Evolutionary conservation across 257 asterid species (phyloP), one percentile per base, ranked within the genome.

Genomic region (Salvia miltiorrhiza): DNA sequence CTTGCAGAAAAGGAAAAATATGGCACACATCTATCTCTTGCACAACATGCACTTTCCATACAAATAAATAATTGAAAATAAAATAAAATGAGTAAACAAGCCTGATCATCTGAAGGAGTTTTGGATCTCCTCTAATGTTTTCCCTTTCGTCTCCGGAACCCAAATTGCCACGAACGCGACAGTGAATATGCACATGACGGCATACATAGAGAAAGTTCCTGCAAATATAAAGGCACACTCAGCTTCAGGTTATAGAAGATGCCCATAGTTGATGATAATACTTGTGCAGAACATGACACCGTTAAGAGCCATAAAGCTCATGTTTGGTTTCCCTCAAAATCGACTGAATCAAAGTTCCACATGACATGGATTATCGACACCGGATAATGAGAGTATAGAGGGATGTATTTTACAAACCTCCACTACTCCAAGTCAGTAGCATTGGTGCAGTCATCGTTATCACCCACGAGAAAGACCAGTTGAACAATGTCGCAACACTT

Each of bases 131-230:
- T 89, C 96, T 8, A 89, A 83, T 11, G 93, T 85, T 76, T 77
- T 92, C 1, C 97, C 97, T 73, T 89, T 92, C 0, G 97, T 92
- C 78, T 92, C 97, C 9, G 97, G 96, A 37, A 91, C 87, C 83
- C 83, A 87, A 58, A 89, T 75, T 4, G 88, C 17, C 53, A 76
- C 90, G 49, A 92, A 92, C 8, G 50, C 85, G 43, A 83, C 78
- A 0, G 95, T 68, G 21, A 87, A 49, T 20, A 61, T 45, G 49
- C 86, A 80, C 83, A 81, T 61, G 10, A 79, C 20, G 60, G 49
- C 54, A 79, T 89, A 92, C 26, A 87, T 28, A 4, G 80, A 60
- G 86, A 92, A 92, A 13, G 95, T 84, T 65, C 95, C 97, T 91
- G 87, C 75, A 41, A 69, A 63, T 14, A 7, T 40, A 60, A 4